Percentiles rank a stretch among this genome's conserved stretches.
Conservation (phyloP, 495 filamentous ascomycete genomes). For the Penicillium cataractarum region DNA sequence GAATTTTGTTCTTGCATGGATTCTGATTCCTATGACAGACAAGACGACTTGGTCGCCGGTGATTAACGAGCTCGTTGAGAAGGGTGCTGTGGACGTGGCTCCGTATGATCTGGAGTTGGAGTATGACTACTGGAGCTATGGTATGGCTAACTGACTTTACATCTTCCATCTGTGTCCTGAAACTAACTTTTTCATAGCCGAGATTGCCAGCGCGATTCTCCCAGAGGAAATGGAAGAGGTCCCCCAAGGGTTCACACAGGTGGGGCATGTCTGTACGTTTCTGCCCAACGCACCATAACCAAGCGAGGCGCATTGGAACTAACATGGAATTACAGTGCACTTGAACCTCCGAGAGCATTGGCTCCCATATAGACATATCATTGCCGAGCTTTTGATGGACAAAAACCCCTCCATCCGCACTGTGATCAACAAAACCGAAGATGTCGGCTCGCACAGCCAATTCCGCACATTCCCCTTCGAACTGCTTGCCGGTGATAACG, state of each 20-base stretch:
- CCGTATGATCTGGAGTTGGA: conserved; percentile 75
- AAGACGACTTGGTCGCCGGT: conserved; percentile 71
- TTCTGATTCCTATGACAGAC: conserved; percentile 52
- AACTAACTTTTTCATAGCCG: conserved; percentile 52
- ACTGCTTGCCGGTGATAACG: conserved; percentile 76
- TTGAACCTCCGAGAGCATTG: conserved; percentile 85
- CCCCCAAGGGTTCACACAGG: conserved; percentile 82
- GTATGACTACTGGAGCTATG: conserved; percentile 85
- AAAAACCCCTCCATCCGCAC: conserved; percentile 82
- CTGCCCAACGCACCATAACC: conserved; percentile 6
- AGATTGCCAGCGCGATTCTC: conserved; percentile 79
- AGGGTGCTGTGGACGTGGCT: conserved; percentile 65
- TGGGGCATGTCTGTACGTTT: conserved; percentile 80
- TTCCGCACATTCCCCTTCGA: conserved; percentile 95
- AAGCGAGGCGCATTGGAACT: conserved; percentile 14
- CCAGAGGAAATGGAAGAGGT: conserved; percentile 73
- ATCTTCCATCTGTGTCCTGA: not conserved
- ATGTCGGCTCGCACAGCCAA: conserved; percentile 79
- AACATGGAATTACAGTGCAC: conserved; percentile 58
- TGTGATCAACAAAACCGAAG: conserved; percentile 94
- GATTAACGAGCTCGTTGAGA: conserved; percentile 68
- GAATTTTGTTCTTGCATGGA: conserved; percentile 32
- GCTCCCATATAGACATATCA: conserved; percentile 78
- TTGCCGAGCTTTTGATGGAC: conserved; percentile 82
- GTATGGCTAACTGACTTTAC: conserved; percentile 46